phyloP scores from a whole-genome alignment of 495 filamentous ascomycete genomes.

The Penicillium herquei region DNA sequence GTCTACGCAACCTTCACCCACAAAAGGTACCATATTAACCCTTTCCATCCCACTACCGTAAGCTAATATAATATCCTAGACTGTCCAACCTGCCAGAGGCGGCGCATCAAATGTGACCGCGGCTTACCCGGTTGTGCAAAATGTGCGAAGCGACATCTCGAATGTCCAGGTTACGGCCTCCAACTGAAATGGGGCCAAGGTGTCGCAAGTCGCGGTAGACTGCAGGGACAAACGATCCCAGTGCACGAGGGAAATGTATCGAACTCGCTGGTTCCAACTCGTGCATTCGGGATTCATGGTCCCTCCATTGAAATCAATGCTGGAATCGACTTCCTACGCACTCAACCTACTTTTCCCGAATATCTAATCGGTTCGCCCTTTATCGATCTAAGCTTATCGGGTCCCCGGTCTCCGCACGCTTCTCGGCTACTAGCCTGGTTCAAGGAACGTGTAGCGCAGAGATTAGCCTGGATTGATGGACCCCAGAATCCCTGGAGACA shows the following conservation, averaged over 20 bases:
- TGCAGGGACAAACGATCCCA: conserved; percentile 19
- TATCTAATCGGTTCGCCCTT: conserved; percentile 2
- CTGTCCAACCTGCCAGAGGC: conserved; percentile 48
- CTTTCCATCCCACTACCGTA: neutral
- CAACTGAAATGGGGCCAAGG: conserved; percentile 37
- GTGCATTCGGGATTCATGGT: neutral
- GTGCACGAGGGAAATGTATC: neutral
- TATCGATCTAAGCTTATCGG: conserved; percentile 7
- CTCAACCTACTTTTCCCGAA: neutral
- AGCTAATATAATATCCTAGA: conserved; percentile 8
- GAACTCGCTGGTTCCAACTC: neutral
- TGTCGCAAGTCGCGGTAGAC: conserved; percentile 35
- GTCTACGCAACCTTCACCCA: conserved; percentile 10
- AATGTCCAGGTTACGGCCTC: conserved; percentile 47
- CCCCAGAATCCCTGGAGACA: conserved; percentile 26
- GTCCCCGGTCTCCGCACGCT: conserved; percentile 7
- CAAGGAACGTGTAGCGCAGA: conserved; percentile 19
- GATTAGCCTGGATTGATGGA: conserved; percentile 25
- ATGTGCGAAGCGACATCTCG: conserved; percentile 36
- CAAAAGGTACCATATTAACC: conserved; percentile 15
- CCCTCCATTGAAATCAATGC: too few relatives aligned
- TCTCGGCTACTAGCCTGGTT: conserved; percentile 21
- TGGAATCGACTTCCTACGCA: neutral
- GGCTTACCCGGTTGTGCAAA: conserved; percentile 21
- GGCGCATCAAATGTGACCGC: conserved; percentile 52